Evolutionary conservation across 139 green algal species (phyloP).

Genomic region (Chloropicon primus): DNA sequence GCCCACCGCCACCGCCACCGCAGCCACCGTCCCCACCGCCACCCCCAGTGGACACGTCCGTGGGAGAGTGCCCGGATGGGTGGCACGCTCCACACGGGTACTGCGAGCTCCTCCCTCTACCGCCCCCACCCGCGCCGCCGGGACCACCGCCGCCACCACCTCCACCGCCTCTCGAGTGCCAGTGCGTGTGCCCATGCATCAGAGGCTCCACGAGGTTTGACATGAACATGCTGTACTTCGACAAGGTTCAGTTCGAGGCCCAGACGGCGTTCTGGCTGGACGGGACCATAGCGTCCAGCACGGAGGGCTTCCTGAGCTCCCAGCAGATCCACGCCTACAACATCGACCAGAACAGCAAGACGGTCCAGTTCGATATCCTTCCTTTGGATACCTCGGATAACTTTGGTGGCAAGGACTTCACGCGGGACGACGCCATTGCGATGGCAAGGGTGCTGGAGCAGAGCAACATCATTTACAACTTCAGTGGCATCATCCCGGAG

Average conservation of each 20-base stretch:
- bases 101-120: neutral
- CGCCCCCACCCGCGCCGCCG: neutral
- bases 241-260: neutral
- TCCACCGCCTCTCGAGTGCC: neutral
- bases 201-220: neutral
- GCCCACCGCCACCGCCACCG: neutral
- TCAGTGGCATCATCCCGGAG: neutral
- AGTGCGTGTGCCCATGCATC: neutral
- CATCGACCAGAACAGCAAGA: neutral
- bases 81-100: neutral
- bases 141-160: too few species aligned
- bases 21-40: neutral
- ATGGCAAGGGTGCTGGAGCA: neutral
- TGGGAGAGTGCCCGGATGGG: neutral
- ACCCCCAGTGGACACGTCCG: neutral
- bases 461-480: neutral
- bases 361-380: neutral
- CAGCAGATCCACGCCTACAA: neutral
- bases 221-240: neutral
- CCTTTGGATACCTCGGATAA: neutral
- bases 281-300: neutral
- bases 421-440: neutral
- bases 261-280: neutral
- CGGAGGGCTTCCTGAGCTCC: neutral
- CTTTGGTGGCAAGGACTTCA: neutral